Conservation (phyloP, 441 rosid genomes). For the Erodium trifolium region DNA sequence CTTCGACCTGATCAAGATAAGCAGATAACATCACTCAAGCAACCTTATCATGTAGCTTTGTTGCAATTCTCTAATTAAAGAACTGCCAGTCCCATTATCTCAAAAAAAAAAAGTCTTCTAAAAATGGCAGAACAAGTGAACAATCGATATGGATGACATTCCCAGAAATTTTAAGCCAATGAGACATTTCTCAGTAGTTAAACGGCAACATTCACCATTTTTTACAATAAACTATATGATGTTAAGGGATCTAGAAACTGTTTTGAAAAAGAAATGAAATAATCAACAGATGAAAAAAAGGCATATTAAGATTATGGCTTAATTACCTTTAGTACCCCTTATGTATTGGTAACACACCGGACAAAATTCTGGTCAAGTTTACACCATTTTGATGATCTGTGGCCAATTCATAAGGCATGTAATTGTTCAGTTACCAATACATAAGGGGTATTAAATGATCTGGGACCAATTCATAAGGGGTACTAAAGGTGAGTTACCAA, state of each 20-base stretch:
- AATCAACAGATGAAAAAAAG: neutral
- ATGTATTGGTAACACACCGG: no score
- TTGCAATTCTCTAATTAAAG: no score
- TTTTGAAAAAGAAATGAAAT: neutral
- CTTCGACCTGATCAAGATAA: slow-evolving; percentile 53
- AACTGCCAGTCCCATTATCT: neutral
- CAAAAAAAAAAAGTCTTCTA: neutral
- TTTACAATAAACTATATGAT: slow-evolving; percentile 4
- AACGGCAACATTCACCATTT: neutral
- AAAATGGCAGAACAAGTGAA: slow-evolving; percentile 5
- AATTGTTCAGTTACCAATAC: no score
- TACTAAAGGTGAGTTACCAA: no score
- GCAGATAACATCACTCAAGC: slow-evolving; percentile 16
- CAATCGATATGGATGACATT: slow-evolving; percentile 12
- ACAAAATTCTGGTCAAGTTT: no score
- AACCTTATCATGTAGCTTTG: neutral
- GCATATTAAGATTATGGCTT: slow-evolving; percentile 1
- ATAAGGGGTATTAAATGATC: no score
- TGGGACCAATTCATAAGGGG: no score
- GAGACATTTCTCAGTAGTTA: neutral
- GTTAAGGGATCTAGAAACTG: slow-evolving; percentile 4
- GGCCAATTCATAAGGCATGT: no score
- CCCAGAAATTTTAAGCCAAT: neutral
- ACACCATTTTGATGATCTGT: no score
- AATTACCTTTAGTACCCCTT: no score